These are phyloP conservation scores for Chenopodium suecicum DNA, from an alignment of 148 eudicot genomes.

Conservation along the genomic window DNA sequence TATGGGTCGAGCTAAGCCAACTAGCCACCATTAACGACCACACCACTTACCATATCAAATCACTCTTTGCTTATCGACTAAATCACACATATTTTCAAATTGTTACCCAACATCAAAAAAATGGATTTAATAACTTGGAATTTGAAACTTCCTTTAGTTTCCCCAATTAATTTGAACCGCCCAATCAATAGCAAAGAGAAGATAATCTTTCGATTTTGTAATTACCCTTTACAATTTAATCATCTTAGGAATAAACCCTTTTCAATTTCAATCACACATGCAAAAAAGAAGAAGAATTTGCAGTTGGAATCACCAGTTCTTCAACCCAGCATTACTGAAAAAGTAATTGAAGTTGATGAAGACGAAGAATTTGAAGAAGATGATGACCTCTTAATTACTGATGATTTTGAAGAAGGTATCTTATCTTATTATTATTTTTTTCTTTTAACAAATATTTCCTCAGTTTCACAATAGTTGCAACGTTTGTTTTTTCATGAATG, in stretches of 20 bases:
- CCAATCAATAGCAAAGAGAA: background rate
- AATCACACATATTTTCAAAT: no score
- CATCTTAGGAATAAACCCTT: background rate
- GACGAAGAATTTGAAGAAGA: conserved; percentile 35
- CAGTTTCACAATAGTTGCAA: no score
- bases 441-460: background rate
- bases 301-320: conserved; percentile 32
- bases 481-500: no score
- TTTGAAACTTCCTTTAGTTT: conserved; percentile 13
- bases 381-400: conserved; percentile 26
- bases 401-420: conserved; percentile 56
- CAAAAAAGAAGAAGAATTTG: conserved; percentile 45
- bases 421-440: background rate
- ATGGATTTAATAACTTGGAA: conserved; percentile 31
- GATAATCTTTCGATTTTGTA: background rate
- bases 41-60: no score
- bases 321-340: conserved; percentile 45
- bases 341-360: conserved; percentile 38
- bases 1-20: no score
- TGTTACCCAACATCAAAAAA: background rate
- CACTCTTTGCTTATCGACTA: no score
- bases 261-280: conserved; percentile 27
- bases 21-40: no score
- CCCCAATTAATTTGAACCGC: background rate
- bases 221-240: conserved; percentile 20